Base-by-base conservation (phyloP, 495 filamentous ascomycete genomes). In the Daldinia childiae region DNA sequence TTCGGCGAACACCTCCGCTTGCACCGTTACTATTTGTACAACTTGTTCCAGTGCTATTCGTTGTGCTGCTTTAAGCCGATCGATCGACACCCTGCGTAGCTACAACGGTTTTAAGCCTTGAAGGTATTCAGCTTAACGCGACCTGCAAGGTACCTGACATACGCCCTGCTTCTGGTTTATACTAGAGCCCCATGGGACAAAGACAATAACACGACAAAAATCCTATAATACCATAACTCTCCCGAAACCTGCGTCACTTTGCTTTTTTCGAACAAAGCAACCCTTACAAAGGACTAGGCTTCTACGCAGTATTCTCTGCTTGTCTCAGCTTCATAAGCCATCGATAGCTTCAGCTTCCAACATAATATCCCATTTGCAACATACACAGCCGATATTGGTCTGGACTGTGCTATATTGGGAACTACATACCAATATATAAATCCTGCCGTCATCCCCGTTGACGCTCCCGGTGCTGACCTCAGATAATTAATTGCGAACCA, bases 391-490 rank as follows among this genome's bases (percentile, higher is more conserved):
- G 48, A 72, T 41, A 66, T 56, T 72, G 59, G 58, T 34, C 62
- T 66, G 71, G 39, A 29, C 30, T 57, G 54, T 6, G 29, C 68
- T 64, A 71, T 63, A 69, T 74, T 59, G 48, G 59, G 64, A 71
- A 68, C 56, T 64, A 50, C 41, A 62, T 68, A 68, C 64, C 64
- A 64, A 76, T 73, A 78, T 78, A 76, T 73, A 76, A 48, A 71
- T 66, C 38, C 71, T 66, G 76, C 71, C 66, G 71, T 77, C 76
- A 76, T 76, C 73, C 71, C 50, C 70, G 62, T 77, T 73, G 71
- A 76, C 64, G 62, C 62, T 78, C 65, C 65, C 41, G 76, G 74
- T 76, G 76, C 76, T 78, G 76, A 78, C 76, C 74, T 78, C 76
- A 78, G 76, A 78, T 76, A 78, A 78, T 71, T 69, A 66, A 68